Conservation (phyloP, 306 rosid species). For the Prunus persica region DNA sequence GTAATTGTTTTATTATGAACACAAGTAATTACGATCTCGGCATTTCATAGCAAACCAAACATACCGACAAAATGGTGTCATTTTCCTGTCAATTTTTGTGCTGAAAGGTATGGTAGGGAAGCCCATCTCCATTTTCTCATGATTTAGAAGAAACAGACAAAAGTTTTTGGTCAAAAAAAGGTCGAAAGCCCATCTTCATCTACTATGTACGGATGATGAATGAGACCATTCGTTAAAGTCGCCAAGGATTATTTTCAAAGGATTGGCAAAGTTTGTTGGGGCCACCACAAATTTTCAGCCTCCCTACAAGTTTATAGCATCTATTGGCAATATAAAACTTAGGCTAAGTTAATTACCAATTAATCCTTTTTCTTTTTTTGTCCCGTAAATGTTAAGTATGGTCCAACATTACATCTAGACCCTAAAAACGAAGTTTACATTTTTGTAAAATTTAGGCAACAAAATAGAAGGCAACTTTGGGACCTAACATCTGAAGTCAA, state of each 20-base stretch:
- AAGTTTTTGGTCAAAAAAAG: not conserved
- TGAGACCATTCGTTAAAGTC: not conserved
- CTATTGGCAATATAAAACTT: too few species aligned
- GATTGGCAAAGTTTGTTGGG: not conserved
- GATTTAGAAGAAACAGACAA: not conserved
- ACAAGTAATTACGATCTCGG: not conserved
- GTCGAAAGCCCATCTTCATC: not conserved
- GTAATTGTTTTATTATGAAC: not conserved
- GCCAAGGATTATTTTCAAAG: not conserved
- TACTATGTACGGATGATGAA: not conserved
- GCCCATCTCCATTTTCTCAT: not conserved
- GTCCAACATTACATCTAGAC: too few species aligned
- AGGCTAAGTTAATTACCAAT: too few species aligned
- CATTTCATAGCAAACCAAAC: not conserved
- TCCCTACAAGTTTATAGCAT: not conserved
- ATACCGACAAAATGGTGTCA: not conserved
- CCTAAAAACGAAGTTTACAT: too few species aligned
- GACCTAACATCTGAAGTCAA: too few species aligned
- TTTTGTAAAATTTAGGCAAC: too few species aligned
- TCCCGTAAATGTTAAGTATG: too few species aligned
- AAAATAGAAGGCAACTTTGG: too few species aligned
- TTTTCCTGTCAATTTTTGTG: not conserved
- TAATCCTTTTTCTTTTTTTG: too few species aligned
- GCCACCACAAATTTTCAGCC: not conserved
- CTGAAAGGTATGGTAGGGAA: not conserved